A percentile compares a stretch with the other conserved stretches of the same genome.
phyloP scores from a whole-genome alignment of 441 rosid species.

The Erysimum pusillum region DNA sequence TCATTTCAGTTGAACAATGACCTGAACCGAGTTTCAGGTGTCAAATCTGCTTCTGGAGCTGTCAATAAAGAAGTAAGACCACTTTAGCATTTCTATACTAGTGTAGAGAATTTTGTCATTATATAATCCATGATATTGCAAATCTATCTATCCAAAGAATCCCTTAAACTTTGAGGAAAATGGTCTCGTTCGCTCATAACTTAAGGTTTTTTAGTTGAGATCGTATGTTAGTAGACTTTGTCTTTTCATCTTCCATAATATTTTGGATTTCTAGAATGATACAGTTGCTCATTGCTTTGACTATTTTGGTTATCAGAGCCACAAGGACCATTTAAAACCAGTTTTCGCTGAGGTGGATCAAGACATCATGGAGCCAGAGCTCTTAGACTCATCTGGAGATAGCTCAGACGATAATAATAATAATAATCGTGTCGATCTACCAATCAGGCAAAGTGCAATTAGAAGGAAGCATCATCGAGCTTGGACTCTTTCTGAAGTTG shows the following conservation, averaged over 20 bases:
- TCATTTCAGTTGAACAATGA: slow-evolving; percentile 51
- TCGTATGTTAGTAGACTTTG: background rate
- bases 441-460: slow-evolving; percentile 63
- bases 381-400: slow-evolving; percentile 58
- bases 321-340: slow-evolving; percentile 42
- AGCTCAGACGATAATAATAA: slow-evolving; percentile 54
- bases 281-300: slow-evolving; percentile 20
- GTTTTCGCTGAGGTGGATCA: slow-evolving; percentile 48
- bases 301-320: slow-evolving; percentile 28
- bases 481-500: slow-evolving; percentile 92
- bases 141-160: slow-evolving; percentile 7
- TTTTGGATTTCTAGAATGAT: slow-evolving; percentile 22
- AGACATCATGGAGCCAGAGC: slow-evolving; percentile 51
- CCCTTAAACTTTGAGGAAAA: background rate
- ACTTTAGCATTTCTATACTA: background rate
- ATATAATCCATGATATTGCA: background rate
- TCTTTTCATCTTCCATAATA: background rate
- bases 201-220: background rate
- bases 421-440: slow-evolving; percentile 46
- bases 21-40: slow-evolving; percentile 46
- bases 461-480: slow-evolving; percentile 96
- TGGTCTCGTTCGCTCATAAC: background rate
- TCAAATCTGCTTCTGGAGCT: slow-evolving; percentile 52
- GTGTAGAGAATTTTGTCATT: background rate
- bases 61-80: slow-evolving; percentile 54